phyloP scores from a whole-genome alignment of 2,329 filamentous ascomycete species.

The Ophiostoma australiae region DNA sequence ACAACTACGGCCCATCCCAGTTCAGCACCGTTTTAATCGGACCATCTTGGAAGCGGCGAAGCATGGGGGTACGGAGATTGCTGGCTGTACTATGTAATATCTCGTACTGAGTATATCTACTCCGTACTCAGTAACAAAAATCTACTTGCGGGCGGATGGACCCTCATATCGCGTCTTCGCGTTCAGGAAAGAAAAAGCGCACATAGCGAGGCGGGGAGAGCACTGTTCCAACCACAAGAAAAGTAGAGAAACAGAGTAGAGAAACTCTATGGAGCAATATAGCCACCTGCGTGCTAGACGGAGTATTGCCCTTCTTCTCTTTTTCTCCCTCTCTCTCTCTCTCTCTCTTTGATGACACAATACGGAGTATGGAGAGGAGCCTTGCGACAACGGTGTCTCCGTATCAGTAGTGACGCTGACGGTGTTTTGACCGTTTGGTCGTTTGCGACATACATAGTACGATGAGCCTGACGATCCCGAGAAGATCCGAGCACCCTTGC shows the following conservation, averaged over 20 bases:
- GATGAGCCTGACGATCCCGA: conserved; percentile 4
- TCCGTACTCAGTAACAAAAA: too few relatives aligned
- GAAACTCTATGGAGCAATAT: not conserved
- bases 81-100: not conserved
- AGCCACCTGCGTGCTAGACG: not conserved
- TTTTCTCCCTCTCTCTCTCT: too few relatives aligned
- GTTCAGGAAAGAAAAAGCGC: not conserved
- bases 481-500: not conserved
- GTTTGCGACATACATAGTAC: not conserved
- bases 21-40: not conserved
- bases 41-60: not conserved
- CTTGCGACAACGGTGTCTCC: not conserved
- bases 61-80: not conserved
- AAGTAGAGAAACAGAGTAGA: conserved; percentile 10
- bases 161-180: conserved; percentile 12
- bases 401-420: not conserved
- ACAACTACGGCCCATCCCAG: not conserved
- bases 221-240: not conserved
- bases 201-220: conserved; percentile 1
- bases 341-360: not conserved
- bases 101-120: not conserved
- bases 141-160: not conserved
- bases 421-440: not conserved
- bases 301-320: too few relatives aligned
- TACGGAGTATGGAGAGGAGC: not conserved